Conservation (phyloP, 257 asterid genomes). For the Jasminum sambac region DNA sequence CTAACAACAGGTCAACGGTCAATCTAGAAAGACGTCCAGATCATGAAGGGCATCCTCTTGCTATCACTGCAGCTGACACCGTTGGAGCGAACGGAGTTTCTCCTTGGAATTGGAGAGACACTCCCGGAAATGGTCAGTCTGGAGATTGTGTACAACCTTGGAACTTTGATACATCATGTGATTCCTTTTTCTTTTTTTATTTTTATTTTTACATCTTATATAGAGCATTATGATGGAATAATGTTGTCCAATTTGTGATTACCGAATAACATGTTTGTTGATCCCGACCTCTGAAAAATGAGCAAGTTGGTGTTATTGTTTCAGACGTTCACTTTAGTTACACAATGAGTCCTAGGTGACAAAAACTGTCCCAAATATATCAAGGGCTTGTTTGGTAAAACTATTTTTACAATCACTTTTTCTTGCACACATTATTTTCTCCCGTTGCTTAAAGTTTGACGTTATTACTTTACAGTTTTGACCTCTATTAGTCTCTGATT, state of each 20-base stretch:
- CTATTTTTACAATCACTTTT: too few relatives aligned
- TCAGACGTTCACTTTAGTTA: background rate
- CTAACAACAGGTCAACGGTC: conserved; percentile 66
- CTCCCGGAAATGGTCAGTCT: conserved; percentile 72
- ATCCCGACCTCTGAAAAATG: background rate
- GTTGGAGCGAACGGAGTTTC: conserved; percentile 79
- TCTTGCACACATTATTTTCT: background rate
- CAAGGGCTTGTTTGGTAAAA: too few relatives aligned
- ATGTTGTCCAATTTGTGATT: background rate
- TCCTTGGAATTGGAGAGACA: conserved; percentile 96
- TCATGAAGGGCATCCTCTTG: conserved; percentile 92
- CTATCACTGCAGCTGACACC: conserved; percentile 79
- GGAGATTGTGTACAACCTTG: background rate
- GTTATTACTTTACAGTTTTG: background rate
- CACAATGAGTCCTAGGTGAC: background rate
- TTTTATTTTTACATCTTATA: too few relatives aligned
- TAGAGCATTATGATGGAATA: background rate
- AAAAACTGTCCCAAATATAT: background rate
- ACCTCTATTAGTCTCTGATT: background rate
- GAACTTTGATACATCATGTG: background rate
- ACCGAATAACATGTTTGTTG: too few relatives aligned
- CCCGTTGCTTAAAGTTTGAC: background rate
- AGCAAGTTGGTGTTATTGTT: background rate
- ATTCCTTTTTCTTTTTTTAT: background rate
- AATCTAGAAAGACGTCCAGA: conserved; percentile 74